These are phyloP conservation scores for Ascobolus immersus DNA, from an alignment of 495 filamentous ascomycete genomes.

Conservation along the genomic window DNA sequence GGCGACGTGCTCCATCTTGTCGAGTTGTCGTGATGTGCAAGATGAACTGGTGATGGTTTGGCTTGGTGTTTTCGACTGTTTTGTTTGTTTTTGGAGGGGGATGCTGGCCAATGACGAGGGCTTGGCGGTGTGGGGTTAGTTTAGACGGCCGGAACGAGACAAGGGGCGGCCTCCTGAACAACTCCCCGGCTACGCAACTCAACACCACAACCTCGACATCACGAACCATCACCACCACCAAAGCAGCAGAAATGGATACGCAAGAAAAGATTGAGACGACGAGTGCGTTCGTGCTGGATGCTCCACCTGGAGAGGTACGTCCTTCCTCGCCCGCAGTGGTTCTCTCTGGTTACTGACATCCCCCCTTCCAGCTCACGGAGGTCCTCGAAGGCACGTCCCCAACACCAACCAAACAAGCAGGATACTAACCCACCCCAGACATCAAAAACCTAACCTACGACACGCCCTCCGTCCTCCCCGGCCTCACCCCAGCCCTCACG, in stretches of 20 bases:
- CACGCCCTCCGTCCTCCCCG: conserved; percentile 35
- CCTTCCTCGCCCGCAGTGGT: no score
- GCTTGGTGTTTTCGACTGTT: no score
- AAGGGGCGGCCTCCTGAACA: not conserved
- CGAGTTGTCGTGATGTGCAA: not conserved
- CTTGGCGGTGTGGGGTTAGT: no score
- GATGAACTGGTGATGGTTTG: no score
- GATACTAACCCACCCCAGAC: conserved; percentile 26
- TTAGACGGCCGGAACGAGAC: not conserved
- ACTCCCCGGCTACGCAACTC: no score
- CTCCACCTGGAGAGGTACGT: conserved; percentile 87
- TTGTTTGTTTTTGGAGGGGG: no score
- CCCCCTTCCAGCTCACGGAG: conserved; percentile 1
- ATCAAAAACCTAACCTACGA: conserved; percentile 65
- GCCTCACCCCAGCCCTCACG: conserved; percentile 61
- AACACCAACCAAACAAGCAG: no score
- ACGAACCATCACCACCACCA: not conserved
- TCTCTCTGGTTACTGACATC: no score
- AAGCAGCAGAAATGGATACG: conserved; percentile 5
- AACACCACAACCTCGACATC: not conserved
- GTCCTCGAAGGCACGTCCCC: not conserved
- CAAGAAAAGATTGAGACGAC: conserved; percentile 30
- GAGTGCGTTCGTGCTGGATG: conserved; percentile 76
- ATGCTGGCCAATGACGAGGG: no score
- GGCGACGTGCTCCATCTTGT: not conserved